Conservation (phyloP, 2,329 filamentous ascomycete genomes). For the Colletotrichum horii region DNA sequence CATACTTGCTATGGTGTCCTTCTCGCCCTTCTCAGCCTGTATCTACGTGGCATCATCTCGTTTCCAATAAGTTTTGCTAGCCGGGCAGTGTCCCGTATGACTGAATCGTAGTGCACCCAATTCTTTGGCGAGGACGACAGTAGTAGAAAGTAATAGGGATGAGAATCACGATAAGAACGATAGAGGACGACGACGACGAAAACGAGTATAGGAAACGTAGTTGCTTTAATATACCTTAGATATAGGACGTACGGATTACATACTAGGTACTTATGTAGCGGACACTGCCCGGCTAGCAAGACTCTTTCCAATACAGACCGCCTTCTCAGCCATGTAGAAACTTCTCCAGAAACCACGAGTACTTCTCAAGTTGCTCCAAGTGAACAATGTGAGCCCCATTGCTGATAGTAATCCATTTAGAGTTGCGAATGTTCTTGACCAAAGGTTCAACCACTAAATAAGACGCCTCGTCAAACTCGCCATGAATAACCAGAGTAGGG, state of each 20-base stretch:
- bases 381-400: slow-evolving; percentile 38
- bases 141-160: too few species aligned
- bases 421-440: slow-evolving; percentile 37
- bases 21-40: background rate
- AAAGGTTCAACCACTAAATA: slow-evolving; percentile 38
- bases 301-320: background rate
- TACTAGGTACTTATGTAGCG: too few species aligned
- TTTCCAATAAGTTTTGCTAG: too few species aligned
- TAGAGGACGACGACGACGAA: too few species aligned
- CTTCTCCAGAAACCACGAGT: slow-evolving; percentile 26
- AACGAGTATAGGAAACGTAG: too few species aligned
- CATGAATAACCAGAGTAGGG: slow-evolving; percentile 39
- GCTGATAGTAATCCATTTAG: slow-evolving; percentile 40
- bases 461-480: slow-evolving; percentile 37
- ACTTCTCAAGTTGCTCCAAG: slow-evolving; percentile 33
- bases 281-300: too few species aligned
- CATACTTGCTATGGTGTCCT: background rate
- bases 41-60: background rate
- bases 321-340: slow-evolving; percentile 15
- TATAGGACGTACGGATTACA: too few species aligned
- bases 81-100: too few species aligned
- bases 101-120: too few species aligned
- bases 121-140: too few species aligned
- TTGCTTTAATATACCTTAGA: too few species aligned
- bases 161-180: too few species aligned